Evolutionary conservation across 306 rosid species (phyloP), one percentile per base, ranked within the genome.

Genomic region (Casuarina cunninghamiana): DNA sequence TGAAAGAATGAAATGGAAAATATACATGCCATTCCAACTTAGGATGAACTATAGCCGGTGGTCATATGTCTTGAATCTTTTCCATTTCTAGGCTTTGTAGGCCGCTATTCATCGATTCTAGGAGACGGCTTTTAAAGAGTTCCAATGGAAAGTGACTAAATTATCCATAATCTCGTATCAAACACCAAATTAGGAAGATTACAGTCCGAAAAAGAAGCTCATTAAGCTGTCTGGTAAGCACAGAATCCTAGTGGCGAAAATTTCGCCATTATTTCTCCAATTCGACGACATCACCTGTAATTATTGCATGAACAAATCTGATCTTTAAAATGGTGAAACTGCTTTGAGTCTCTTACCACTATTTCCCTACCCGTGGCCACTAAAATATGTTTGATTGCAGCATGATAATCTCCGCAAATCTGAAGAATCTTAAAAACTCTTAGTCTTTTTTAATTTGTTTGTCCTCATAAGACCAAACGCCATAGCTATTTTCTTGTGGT

Each of bases 301-400:
- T 88, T 90, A 84, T 84, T 83, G 78, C 94, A 90, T 75, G 92
- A 90, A 74, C 94, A 90, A 53, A 50, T 81, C 54, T 92, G 90
- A 84, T 77, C 80, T 72, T 83, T 88, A 53, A 88, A 77, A 70
- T 88, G 94, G 84, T 90, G 94, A 86, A 88, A 88, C 71, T 90
- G 78, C 63, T 86, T 88, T 57, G 89, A 80, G 83, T 90, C 94
- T 84, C 94, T 84, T 51, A 88, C 75, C 50, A 90, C 83, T 70
- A 88, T 88, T 75, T 86, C 90, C 84, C 94, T 88, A 53, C 89
- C 87, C 1, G 83, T 81, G 15, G 88, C 92, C 51, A 78, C 5
- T 65, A 91, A 86, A 63, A 84, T 84, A 57, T 76, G 84, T 77
- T 88, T 90, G 43, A 90, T 90, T 77, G 90, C 92, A 45, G 51